Conservation (phyloP, 192 early-diverging fungal species). For the Helicostylum pulchrum region DNA sequence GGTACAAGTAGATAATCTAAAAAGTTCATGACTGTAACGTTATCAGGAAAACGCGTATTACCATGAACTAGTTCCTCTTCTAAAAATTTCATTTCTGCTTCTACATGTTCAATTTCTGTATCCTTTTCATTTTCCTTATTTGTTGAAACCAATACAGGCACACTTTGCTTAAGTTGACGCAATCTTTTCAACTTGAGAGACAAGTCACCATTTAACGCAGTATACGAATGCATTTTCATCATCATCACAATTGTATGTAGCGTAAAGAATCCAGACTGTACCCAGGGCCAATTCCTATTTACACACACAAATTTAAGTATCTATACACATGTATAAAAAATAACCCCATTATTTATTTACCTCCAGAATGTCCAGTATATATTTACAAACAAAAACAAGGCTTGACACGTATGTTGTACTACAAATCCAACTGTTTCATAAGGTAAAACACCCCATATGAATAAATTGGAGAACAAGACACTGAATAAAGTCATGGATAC, state of each 20-base stretch:
- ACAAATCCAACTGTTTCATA: slow-evolving; percentile 44
- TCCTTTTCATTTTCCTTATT: not conserved
- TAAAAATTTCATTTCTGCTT: slow-evolving; percentile 48
- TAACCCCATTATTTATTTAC: slow-evolving; percentile 28
- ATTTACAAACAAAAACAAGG: slow-evolving; percentile 52
- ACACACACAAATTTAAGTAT: not conserved
- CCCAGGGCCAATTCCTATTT: slow-evolving; percentile 80
- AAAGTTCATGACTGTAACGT: slow-evolving; percentile 81
- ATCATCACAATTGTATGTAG: slow-evolving; percentile 89
- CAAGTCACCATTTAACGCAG: slow-evolving; percentile 72
- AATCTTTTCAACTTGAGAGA: slow-evolving; percentile 45
- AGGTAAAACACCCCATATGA: slow-evolving; percentile 32
- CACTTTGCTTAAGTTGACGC: slow-evolving; percentile 24
- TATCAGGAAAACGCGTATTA: slow-evolving; percentile 67
- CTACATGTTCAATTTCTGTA: not conserved
- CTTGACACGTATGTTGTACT: slow-evolving; percentile 59
- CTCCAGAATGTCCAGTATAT: slow-evolving; percentile 55
- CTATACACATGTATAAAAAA: slow-evolving; percentile 45
- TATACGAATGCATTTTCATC: slow-evolving; percentile 97
- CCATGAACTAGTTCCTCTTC: slow-evolving; percentile 54
- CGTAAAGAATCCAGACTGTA: slow-evolving; percentile 83
- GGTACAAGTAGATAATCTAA: slow-evolving; percentile 86
- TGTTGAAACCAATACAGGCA: slow-evolving; percentile 21
- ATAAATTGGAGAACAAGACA: slow-evolving; percentile 55
- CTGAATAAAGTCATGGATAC: slow-evolving; percentile 61